Evolutionary conservation across 768 basidiomycete genomes (phyloP), one percentile per base, ranked within the genome.

Genomic region (Rhizopogon rudus): DNA sequence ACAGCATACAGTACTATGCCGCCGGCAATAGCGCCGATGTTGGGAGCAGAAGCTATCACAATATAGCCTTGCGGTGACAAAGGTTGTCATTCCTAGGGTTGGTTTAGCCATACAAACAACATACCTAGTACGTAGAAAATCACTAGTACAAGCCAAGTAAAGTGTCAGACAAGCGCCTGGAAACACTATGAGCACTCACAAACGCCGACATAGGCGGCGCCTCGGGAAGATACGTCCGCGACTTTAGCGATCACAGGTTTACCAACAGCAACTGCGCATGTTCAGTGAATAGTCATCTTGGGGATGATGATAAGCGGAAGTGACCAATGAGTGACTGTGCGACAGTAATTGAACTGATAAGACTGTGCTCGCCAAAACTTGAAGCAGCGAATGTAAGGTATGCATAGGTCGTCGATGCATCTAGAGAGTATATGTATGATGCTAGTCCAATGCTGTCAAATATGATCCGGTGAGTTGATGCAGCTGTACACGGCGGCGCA

Each of bases 161-260:
- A 33, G 7, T 7, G 31, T 33, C 14, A 41, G 8, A 39, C 6
- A 40, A 28, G 37, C 14, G 8, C 33, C 9, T 14, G 8, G 22
- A 48, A 0, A 16, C 2, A 37, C 4, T 16, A 2, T n/a, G 3
- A 14, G 42, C 16, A 78, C 81, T 73, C 60, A 83, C 82, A 63
- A 53, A 86, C 81, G 40, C 77, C 58, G 29, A 77, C 71, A 63
- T 83, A 89, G 1, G 86, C 83, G 41, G 75, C 76, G 17, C 83
- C 84, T 61, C 88, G 78, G 22, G 87, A 88, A 13, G 80, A 72
- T 7, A 87, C 81, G 65, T 91, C 88, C 8, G 87, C 82, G 40
- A 88, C 67, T 68, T 89, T 89, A 1, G 88, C 87, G 58, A 88
- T 81, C 39, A 87, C 73, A 1, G 88, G 88, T 70, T 89, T 88